phyloP scores from a whole-genome alignment of 2,329 filamentous ascomycete species.

The Penicillium sp. region DNA sequence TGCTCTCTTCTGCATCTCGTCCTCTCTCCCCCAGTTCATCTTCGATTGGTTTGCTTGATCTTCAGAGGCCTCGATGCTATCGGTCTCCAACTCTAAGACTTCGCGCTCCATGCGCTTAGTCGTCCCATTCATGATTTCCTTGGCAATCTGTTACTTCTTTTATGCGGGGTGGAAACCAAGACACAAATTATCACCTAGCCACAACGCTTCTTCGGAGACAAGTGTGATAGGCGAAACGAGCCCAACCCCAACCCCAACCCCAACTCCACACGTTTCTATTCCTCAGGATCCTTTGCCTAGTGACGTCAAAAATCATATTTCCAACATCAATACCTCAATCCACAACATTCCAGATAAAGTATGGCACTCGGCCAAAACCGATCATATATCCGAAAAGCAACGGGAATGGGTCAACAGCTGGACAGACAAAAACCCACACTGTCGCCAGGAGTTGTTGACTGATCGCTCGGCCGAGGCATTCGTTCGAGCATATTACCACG shows the following conservation, averaged over 20 bases:
- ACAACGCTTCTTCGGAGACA: too few species aligned
- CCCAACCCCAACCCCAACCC: too few species aligned
- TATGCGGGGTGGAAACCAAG: neutral
- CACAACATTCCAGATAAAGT: slow-evolving; percentile 19
- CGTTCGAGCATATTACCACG: slow-evolving; percentile 32
- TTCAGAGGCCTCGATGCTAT: neutral
- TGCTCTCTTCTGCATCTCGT: too few species aligned
- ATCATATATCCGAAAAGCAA: slow-evolving; percentile 25
- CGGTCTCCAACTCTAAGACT: neutral
- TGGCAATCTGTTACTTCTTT: neutral
- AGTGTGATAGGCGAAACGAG: too few species aligned
- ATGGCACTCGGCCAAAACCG: slow-evolving; percentile 23
- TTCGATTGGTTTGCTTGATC: too few species aligned
- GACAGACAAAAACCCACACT: slow-evolving; percentile 29
- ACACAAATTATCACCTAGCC: too few species aligned
- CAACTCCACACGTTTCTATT: neutral
- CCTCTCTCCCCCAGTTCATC: too few species aligned
- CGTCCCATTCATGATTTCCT: neutral
- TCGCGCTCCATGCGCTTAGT: neutral
- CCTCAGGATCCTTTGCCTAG: neutral
- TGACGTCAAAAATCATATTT: neutral
- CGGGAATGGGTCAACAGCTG: slow-evolving; percentile 24
- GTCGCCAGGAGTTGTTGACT: slow-evolving; percentile 30
- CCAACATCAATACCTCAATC: too few species aligned
- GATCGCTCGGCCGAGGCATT: slow-evolving; percentile 33